Percentiles rank a stretch among this genome's conserved stretches.
Conservation (phyloP, 306 rosid genomes). For the Acacia confusa region DNA sequence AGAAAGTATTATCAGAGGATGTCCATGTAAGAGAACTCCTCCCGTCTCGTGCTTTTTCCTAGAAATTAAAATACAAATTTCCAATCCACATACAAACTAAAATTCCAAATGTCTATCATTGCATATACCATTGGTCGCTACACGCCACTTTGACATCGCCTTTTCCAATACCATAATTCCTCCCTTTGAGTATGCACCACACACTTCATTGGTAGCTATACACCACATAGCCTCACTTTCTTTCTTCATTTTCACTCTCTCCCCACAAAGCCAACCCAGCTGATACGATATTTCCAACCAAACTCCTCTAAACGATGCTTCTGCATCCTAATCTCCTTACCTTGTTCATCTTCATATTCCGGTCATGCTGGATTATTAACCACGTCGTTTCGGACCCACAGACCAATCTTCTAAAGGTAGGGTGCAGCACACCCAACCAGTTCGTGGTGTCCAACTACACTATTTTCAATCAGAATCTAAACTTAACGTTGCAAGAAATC, state of each 20-base stretch:
- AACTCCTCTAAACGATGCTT: neutral
- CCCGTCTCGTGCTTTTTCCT: no score
- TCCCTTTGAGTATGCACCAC: neutral
- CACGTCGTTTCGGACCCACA: slow-evolving; percentile 43
- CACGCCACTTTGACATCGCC: neutral
- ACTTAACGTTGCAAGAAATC: slow-evolving; percentile 42
- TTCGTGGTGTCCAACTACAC: slow-evolving; percentile 30
- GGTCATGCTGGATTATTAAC: neutral
- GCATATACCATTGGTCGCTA: neutral
- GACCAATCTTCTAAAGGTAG: slow-evolving; percentile 28
- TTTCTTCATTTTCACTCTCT: neutral
- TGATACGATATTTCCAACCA: neutral
- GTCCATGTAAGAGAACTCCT: no score
- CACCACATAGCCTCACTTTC: neutral
- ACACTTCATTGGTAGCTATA: neutral
- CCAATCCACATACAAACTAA: neutral
- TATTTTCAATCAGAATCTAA: slow-evolving; percentile 39
- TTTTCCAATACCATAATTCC: neutral
- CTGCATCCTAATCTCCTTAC: neutral
- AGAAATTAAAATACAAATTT: no score
- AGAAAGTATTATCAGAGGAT: no score
- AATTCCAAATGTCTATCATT: neutral
- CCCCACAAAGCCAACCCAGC: neutral
- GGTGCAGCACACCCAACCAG: slow-evolving; percentile 39
- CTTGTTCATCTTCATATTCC: neutral